Base-by-base conservation (phyloP, 164 flowering plant genomes). In the Vitis cinerea region DNA sequence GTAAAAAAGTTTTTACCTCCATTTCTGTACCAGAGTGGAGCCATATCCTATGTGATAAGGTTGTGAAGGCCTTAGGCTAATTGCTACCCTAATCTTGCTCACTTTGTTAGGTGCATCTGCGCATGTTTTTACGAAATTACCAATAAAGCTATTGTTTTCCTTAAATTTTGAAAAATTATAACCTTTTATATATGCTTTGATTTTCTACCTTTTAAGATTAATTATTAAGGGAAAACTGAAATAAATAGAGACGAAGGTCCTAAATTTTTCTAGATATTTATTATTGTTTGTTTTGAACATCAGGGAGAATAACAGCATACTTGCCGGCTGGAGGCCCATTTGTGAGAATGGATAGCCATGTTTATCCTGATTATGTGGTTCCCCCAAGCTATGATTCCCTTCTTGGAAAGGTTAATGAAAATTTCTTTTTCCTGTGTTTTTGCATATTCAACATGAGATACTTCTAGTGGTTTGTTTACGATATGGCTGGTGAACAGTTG, bases 341-440 rank as follows among this genome's bases (percentile, higher is more conserved):
- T 85, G 97, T 91, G 59, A 87, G 99, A 81, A 92, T 95, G 98
- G 99, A 95, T 74, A 95, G 97, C 81, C 99, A 95, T 85, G 83
- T 93, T 57, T 95, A 95, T 85, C 87, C 96, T 58, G 97, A 88
- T 79, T 91, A 95, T 79, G 96, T 91, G 62, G 99, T 95, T 72
- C 99, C 99, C 66, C 99, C 98, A 47, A 95, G 94, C 87, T 95
- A 95, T 72, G 99, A 95, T 80, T 95, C 99, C 30, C 82, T 93
- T 59, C 92, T 95, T 49, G 98, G 92, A 76, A 95, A 95, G 98
- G 99, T 91, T 56, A 37, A 80, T 69, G 15, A 64, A 11, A 15
- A 29, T 64, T 37, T 67, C 13, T 60, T 54, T 61, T 62, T 49
- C 10, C 15, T 63, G 9, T 59, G 49, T 51, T 44, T 49, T 7